Evolutionary conservation across 768 basidiomycete species (phyloP).

Genomic region (Suillus americanus): DNA sequence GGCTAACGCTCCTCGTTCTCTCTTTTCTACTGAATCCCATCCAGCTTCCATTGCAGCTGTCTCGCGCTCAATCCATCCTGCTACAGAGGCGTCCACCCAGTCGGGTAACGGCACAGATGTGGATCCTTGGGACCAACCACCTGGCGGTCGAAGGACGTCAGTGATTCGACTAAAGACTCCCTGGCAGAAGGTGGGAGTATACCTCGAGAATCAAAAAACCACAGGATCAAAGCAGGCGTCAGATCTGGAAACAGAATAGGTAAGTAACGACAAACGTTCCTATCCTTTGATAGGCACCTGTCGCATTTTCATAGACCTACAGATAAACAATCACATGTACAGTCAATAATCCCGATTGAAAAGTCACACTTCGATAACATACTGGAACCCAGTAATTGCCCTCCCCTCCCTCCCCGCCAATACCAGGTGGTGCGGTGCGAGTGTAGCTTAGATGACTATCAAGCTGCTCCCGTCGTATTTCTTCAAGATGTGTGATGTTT

Average conservation of each 20-base stretch:
- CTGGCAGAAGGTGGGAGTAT: neutral
- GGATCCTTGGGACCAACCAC: constrained; percentile 47
- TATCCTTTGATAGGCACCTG: constrained; percentile 27
- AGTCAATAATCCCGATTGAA: neutral
- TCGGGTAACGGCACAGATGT: constrained; percentile 42
- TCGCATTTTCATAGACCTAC: constrained; percentile 28
- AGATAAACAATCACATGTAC: neutral
- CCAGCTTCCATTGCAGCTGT: constrained; percentile 50
- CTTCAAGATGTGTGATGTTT: constrained; percentile 70
- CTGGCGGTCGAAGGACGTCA: constrained; percentile 24
- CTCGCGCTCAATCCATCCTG: constrained; percentile 58
- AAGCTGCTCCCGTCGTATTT: constrained; percentile 60
- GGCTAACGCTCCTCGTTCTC: constrained; percentile 50
- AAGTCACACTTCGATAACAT: neutral
- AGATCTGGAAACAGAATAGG: constrained; percentile 26
- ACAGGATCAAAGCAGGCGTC: constrained; percentile 56
- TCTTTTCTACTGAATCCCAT: constrained; percentile 54
- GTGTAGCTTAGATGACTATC: constrained; percentile 64
- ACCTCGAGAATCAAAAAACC: constrained; percentile 80
- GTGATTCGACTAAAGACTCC: neutral
- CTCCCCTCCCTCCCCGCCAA: constrained; percentile 64
- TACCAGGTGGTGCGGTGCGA: constrained; percentile 52
- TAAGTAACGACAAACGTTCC: neutral
- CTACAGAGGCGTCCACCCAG: constrained; percentile 68
- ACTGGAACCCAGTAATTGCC: constrained; percentile 83